These are phyloP conservation scores for Trichoderma cornu-damae DNA, from an alignment of 2,329 filamentous ascomycete species.

Conservation along the genomic window DNA sequence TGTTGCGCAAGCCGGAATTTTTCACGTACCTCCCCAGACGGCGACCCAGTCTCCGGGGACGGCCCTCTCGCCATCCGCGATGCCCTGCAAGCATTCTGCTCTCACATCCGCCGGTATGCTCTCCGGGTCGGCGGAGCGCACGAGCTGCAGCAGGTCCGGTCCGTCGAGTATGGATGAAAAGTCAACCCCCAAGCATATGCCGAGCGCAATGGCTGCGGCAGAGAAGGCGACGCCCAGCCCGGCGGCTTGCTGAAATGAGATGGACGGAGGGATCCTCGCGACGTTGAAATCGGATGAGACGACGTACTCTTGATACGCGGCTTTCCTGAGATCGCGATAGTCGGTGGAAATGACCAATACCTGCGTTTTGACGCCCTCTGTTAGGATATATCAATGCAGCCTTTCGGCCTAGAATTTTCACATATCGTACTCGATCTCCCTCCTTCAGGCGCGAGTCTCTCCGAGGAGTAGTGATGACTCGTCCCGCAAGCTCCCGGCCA, in stretches of 20 bases:
- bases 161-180: conserved; percentile 50
- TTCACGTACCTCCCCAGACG: conserved; percentile 61
- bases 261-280: conserved; percentile 52
- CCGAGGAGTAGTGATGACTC: conserved; percentile 45
- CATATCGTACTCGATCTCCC: conserved; percentile 46
- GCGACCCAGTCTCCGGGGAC: conserved; percentile 62
- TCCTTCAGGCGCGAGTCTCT: conserved; percentile 44
- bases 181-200: conserved; percentile 64
- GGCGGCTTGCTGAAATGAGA: conserved; percentile 52
- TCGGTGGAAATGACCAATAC: conserved; percentile 66
- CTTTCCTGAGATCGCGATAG: conserved; percentile 67
- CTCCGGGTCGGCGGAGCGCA: conserved; percentile 43
- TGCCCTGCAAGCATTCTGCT: conserved; percentile 56
- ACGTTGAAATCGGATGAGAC: conserved; percentile 61
- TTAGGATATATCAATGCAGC: neutral
- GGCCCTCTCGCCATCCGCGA: conserved; percentile 49
- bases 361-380: conserved; percentile 23
- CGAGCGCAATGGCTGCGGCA: conserved; percentile 60
- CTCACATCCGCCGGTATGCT: conserved; percentile 56
- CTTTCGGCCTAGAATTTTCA: neutral
- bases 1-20: neutral
- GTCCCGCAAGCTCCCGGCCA: conserved; percentile 64
- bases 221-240: conserved; percentile 68
- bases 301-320: conserved; percentile 65
- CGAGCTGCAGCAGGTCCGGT: conserved; percentile 52